phyloP scores from a whole-genome alignment of 2,329 filamentous ascomycete genomes.

The Fusarium caatingaense region DNA sequence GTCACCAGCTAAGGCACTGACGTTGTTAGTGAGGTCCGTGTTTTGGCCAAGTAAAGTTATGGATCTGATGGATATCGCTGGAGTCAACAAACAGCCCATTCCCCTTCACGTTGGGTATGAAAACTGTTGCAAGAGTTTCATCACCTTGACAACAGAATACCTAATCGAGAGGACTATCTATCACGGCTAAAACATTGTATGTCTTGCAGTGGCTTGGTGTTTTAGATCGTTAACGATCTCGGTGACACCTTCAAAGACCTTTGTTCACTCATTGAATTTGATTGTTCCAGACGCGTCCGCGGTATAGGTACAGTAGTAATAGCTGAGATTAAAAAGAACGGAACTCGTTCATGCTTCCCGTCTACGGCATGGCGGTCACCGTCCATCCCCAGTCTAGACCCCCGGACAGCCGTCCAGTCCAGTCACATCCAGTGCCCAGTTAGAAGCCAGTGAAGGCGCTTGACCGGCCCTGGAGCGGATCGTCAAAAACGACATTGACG shows the following conservation, averaged over 20 bases:
- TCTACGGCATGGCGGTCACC: conserved; percentile 24
- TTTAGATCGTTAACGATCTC: conserved; percentile 4
- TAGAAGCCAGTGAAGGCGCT: conserved; percentile 7
- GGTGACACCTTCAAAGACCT: conserved; percentile 11
- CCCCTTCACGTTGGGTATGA: conserved; percentile 3
- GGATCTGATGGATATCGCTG: conserved; percentile 10
- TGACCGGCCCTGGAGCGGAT: conserved; percentile 34
- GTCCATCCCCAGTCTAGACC: conserved; percentile 29
- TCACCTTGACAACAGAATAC: conserved; percentile 34
- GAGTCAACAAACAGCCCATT: neutral
- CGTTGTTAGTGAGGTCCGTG: neutral
- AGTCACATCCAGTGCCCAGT: conserved; percentile 21
- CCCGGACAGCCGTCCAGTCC: conserved; percentile 28
- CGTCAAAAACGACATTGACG: conserved; percentile 22
- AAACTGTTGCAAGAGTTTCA: conserved; percentile 4
- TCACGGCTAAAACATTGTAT: conserved; percentile 15
- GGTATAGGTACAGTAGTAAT: neutral
- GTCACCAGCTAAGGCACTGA: neutral
- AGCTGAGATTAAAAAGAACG: conserved; percentile 29
- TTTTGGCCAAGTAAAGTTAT: conserved; percentile 9
- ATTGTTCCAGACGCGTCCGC: conserved; percentile 21
- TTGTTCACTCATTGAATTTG: neutral
- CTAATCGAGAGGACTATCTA: neutral
- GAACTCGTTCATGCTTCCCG: conserved; percentile 25
- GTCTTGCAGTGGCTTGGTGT: conserved; percentile 5